phyloP scores from a whole-genome alignment of 345 rosid genomes.

The Populus simonii region DNA sequence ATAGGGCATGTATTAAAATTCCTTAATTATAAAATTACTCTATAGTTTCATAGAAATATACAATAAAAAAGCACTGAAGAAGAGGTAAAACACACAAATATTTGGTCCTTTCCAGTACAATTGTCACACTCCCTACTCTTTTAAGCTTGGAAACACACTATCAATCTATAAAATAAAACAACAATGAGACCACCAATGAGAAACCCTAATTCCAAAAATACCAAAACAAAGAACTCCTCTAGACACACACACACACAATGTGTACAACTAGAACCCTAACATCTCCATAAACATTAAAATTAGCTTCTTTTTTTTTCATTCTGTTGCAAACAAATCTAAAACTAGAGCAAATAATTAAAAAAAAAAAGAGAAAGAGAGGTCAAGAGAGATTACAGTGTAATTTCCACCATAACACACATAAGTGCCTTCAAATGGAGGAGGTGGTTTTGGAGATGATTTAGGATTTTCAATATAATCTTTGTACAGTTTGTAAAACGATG shows the following conservation, averaged over 20 bases:
- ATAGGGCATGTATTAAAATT: background rate
- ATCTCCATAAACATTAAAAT: background rate
- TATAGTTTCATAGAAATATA: background rate
- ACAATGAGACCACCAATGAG: background rate
- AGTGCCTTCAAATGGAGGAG: conserved; percentile 76
- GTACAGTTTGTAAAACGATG: conserved; percentile 74
- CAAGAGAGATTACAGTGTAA: conserved; percentile 49
- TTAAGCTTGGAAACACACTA: conserved; percentile 83
- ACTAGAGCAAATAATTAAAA: background rate
- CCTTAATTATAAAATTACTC: background rate
- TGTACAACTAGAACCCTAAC: background rate
- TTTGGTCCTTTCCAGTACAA: conserved; percentile 68
- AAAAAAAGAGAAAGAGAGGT: background rate
- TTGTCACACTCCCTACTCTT: conserved; percentile 80
- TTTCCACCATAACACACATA: conserved; percentile 66
- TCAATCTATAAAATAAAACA: conserved; percentile 53
- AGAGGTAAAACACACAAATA: conserved; percentile 44
- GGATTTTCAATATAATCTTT: conserved; percentile 69
- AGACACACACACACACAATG: background rate
- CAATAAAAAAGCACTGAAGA: too few relatives aligned
- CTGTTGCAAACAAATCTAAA: background rate
- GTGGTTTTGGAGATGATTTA: conserved; percentile 71
- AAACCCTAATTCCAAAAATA: background rate
- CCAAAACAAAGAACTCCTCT: background rate
- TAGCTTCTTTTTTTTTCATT: background rate